Percentiles rank a stretch among this genome's conserved stretches.
These are phyloP conservation scores for Penicillium fuscoglaucum DNA, from an alignment of 2,329 filamentous ascomycete genomes.

Conservation along the genomic window DNA sequence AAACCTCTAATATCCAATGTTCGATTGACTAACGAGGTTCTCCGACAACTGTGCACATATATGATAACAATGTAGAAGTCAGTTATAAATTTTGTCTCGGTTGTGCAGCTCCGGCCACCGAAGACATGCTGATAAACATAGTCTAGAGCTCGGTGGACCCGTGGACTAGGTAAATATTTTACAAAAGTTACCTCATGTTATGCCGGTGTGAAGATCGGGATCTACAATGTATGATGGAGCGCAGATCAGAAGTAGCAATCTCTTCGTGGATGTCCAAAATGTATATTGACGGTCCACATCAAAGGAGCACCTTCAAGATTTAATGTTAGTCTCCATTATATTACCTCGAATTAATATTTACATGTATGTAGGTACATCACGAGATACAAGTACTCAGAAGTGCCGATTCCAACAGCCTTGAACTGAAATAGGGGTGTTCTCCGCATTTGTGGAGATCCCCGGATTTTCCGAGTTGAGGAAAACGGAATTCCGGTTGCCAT, in stretches of 20 bases:
- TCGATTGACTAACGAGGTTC: background rate
- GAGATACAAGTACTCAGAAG: background rate
- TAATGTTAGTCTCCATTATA: background rate
- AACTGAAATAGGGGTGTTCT: background rate
- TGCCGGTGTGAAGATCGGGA: background rate
- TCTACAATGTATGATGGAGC: background rate
- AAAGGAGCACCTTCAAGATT: background rate
- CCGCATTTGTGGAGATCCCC: slow-evolving; percentile 24
- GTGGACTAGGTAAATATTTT: background rate
- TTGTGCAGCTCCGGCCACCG: background rate
- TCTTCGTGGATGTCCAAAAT: background rate
- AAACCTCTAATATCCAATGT: background rate
- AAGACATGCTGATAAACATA: background rate
- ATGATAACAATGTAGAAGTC: background rate
- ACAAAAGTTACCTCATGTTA: background rate
- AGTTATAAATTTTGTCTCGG: background rate
- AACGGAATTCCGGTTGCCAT: background rate
- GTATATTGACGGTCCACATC: background rate
- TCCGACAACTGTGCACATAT: background rate
- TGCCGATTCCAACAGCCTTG: slow-evolving; percentile 18
- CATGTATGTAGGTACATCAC: too few species aligned
- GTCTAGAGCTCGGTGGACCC: background rate
- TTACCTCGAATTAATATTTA: too few species aligned
- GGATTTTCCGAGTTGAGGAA: slow-evolving; percentile 3
- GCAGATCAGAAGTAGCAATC: background rate